A percentile compares a stretch with the other conserved stretches of the same genome.
phyloP scores from a whole-genome alignment of 1,284 basidiomycete species.

The Puccinia novopanici region DNA sequence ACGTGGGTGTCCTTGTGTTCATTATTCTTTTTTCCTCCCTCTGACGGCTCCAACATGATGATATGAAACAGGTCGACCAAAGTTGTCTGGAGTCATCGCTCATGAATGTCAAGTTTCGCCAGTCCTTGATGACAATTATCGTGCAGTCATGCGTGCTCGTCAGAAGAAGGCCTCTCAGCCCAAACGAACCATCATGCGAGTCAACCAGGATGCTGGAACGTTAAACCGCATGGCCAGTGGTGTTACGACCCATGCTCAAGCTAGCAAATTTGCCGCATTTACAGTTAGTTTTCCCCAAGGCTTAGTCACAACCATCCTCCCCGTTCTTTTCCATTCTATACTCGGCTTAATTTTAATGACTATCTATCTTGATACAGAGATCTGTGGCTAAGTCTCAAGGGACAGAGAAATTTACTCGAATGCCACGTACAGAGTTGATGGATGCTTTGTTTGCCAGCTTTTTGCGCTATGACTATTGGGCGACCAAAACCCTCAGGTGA shows the following conservation, averaged over 20 bases:
- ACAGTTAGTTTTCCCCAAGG: constrained; percentile 52
- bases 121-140: constrained; percentile 60
- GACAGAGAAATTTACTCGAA: constrained; percentile 69
- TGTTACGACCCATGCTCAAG: constrained; percentile 52
- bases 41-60: background rate
- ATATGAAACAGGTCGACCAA: constrained; percentile 52
- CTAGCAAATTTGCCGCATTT: constrained; percentile 55
- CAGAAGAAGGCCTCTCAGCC: constrained; percentile 60
- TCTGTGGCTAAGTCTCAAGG: constrained; percentile 52
- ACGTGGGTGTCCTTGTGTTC: constrained; percentile 35
- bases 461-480: constrained; percentile 77
- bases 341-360: background rate
- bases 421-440: constrained; percentile 83
- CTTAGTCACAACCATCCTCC: background rate
- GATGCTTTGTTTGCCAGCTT: constrained; percentile 81
- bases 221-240: constrained; percentile 59
- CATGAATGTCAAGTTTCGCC: constrained; percentile 59
- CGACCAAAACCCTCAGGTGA: constrained; percentile 68
- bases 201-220: constrained; percentile 59
- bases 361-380: constrained; percentile 51
- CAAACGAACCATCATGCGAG: constrained; percentile 61
- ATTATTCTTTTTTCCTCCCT: background rate
- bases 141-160: constrained; percentile 61
- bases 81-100: constrained; percentile 57
- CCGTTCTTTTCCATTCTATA: background rate